Conservation (phyloP, 177 flowering plant genomes). For the Tripterygium wilfordii region DNA sequence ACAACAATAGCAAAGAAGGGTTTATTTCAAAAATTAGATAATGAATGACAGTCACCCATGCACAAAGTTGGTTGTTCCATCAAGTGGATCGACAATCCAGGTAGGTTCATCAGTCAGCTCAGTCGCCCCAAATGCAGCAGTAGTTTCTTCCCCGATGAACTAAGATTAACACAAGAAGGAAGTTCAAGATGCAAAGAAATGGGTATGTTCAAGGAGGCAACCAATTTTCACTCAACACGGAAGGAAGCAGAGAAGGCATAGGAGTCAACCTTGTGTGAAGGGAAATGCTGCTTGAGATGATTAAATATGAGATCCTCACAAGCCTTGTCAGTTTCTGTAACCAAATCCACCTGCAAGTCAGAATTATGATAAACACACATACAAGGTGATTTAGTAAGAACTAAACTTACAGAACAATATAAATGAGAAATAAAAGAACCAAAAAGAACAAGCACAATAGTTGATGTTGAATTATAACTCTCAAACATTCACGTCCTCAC, state of each 20-base stretch:
- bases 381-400: too few species aligned
- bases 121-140: constrained; percentile 70
- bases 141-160: constrained; percentile 98
- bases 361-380: too few species aligned
- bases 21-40: not conserved
- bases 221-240: too few species aligned
- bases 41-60: constrained; percentile 56
- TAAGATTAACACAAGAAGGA: constrained; percentile 18
- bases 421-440: too few species aligned
- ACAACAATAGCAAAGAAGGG: not conserved
- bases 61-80: constrained; percentile 97
- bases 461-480: too few species aligned
- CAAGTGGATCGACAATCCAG: constrained; percentile 98
- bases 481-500: too few species aligned
- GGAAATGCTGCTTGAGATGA: constrained; percentile 64
- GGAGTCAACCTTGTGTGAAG: constrained; percentile 66
- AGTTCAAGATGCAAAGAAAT: constrained; percentile 4
- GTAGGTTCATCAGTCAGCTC: constrained; percentile 91
- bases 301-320: constrained; percentile 89
- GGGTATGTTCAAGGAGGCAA: too few species aligned
- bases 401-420: too few species aligned
- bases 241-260: not conserved
- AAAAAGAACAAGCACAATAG: too few species aligned
- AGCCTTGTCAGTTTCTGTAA: constrained; percentile 94
- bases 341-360: constrained; percentile 98